These are phyloP conservation scores for Fusarium setosum DNA, from an alignment of 2,329 filamentous ascomycete genomes.

Conservation along the genomic window DNA sequence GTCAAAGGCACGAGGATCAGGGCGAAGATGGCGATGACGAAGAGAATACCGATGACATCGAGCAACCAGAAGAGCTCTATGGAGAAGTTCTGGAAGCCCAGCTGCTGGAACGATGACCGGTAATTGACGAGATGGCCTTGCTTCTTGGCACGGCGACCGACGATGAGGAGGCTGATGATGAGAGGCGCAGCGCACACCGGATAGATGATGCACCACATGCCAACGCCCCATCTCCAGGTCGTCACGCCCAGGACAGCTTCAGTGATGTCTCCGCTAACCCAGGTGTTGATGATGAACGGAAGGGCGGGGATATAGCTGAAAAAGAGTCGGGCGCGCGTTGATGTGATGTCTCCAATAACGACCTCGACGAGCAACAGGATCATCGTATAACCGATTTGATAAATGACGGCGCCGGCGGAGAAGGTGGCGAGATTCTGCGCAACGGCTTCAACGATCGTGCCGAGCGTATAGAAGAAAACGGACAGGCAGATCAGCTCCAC, in stretches of 20 bases:
- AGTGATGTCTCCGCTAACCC: constrained; percentile 70
- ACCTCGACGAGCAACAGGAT: constrained; percentile 72
- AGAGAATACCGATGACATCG: constrained; percentile 57
- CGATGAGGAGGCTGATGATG: constrained; percentile 61
- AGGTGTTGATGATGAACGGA: constrained; percentile 73
- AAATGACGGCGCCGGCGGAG: constrained; percentile 67
- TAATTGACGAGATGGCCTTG: constrained; percentile 57
- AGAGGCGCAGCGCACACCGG: constrained; percentile 68
- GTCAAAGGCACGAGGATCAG: constrained; percentile 59
- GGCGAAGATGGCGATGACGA: constrained; percentile 59
- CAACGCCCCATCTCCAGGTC: constrained; percentile 71
- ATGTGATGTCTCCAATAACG: constrained; percentile 72
- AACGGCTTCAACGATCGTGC: constrained; percentile 67
- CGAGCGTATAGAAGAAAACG: constrained; percentile 69
- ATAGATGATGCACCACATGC: constrained; percentile 74
- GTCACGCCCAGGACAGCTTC: constrained; percentile 58
- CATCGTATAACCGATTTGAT: constrained; percentile 73
- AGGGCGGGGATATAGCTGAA: constrained; percentile 72
- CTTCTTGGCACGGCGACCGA: constrained; percentile 63
- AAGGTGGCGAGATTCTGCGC: constrained; percentile 62
- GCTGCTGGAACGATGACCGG: constrained; percentile 46
- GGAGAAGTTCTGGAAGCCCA: constrained; percentile 47
- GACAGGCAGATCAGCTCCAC: constrained; percentile 67
- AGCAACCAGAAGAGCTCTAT: constrained; percentile 60
- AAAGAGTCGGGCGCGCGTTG: constrained; percentile 69